A percentile compares a stretch with the other conserved stretches of the same genome.
Evolutionary conservation across 176 grass and related monocot species (phyloP).

Genomic region (Carex myosuroides): DNA sequence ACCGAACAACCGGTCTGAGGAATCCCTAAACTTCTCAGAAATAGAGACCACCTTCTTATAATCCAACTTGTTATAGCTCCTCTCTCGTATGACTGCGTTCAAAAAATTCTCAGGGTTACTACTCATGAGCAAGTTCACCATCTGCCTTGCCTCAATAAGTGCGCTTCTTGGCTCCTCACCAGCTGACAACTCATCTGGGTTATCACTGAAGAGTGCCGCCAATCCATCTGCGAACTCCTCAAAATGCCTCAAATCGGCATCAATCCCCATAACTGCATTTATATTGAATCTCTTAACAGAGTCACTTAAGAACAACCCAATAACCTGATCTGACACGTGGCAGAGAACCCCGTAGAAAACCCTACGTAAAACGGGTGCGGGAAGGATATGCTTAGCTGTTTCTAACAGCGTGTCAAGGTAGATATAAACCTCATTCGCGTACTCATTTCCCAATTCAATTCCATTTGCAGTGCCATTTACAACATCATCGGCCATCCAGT

Average conservation of each 20-base stretch:
- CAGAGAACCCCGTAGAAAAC: slow-evolving; percentile 66
- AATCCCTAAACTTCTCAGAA: slow-evolving; percentile 93
- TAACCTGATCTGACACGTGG: slow-evolving; percentile 69
- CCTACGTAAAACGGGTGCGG: slow-evolving; percentile 52
- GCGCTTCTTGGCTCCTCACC: slow-evolving; percentile 67
- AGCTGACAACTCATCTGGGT: slow-evolving; percentile 40
- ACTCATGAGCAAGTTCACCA: slow-evolving; percentile 93
- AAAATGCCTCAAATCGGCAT: slow-evolving; percentile 81
- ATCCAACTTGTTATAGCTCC: slow-evolving; percentile 91
- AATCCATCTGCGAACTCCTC: slow-evolving; percentile 71
- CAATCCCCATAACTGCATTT: slow-evolving; percentile 67
- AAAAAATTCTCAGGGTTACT: slow-evolving; percentile 89
- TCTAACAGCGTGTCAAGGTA: slow-evolving; percentile 83
- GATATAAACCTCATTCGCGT: slow-evolving; percentile 83
- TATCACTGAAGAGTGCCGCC: slow-evolving; percentile 44
- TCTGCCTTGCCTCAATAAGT: slow-evolving; percentile 63
- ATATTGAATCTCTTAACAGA: slow-evolving; percentile 88
- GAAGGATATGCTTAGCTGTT: slow-evolving; percentile 83
- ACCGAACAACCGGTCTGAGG: slow-evolving; percentile 82
- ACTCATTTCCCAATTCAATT: slow-evolving; percentile 70
- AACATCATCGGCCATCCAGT: slow-evolving; percentile 79
- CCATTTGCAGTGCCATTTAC: slow-evolving; percentile 82
- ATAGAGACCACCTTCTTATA: slow-evolving; percentile 73
- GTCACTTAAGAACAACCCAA: slow-evolving; percentile 73
- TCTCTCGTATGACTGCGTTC: slow-evolving; percentile 86